Evolutionary conservation across 805 yeast genomes (phyloP), one percentile per base, ranked within the genome.

Genomic region (Candida taoyuanica): DNA sequence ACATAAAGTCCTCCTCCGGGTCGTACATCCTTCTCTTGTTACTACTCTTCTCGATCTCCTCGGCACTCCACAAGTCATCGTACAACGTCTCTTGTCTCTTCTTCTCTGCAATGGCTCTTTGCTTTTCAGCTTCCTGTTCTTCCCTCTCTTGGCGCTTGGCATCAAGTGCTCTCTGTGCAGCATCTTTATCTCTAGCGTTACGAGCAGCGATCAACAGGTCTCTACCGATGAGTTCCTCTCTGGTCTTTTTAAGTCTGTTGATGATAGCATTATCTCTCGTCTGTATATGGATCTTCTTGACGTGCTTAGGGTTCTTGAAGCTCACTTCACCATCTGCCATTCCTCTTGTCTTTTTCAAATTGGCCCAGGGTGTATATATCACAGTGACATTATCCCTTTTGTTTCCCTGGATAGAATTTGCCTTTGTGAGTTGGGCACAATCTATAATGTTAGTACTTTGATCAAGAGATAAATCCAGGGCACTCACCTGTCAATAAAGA

Each of bases 281-380:
- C 35, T 68, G 71, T 23, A 85, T 71, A 44, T 67, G 70, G 21
- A 75, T 59, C 44, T 74, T 70, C 43, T 65, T 72, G 17, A 81
- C 78, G 36, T 64, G 60, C 43, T 71, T 74, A 2, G 67, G 70
- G 42, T 80, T 76, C 40, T 79, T 73, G 59, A 83, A 85, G 1
- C 85, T 74, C 6, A 85, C 94, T 34, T 86, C 85, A 4, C 94
- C 94, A 5, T 74, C 75, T 33, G 75, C 86, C 93, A 83, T 84
- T 21, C 74, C 73, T 12, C 80, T 81, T 36, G 76, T 76, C 47
- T 81, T 81, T 29, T 72, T 67, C 39, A 85, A 63, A 53, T 85
- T 85, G 18, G 71, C 68, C 70, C 85, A 85, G 1, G 89, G 87
- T 0, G 95, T 85, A 50, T 76, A 76, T 29, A 85, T 72, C 7